Evolutionary conservation across 345 rosid genomes (phyloP).

Genomic region (Eucalyptus marginata): DNA sequence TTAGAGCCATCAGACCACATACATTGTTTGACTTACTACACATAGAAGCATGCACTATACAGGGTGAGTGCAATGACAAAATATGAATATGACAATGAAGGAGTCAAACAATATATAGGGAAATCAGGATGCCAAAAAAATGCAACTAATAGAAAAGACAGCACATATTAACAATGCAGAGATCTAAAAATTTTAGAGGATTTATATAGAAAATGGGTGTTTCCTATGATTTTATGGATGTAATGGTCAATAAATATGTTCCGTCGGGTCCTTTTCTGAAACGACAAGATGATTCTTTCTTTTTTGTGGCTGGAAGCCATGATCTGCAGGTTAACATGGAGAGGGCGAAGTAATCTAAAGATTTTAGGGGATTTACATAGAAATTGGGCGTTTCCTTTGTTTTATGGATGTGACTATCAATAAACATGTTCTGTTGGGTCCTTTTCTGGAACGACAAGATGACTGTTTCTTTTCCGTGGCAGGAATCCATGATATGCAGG

Average conservation of each 20-base stretch:
- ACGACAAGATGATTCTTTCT: not conserved
- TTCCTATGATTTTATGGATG: not conserved
- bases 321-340: not conserved
- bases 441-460: not conserved
- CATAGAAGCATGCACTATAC: not conserved
- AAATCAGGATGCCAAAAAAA: not conserved
- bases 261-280: not conserved
- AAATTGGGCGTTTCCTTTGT: not conserved
- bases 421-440: not conserved
- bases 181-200: not conserved
- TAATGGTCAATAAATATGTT: not conserved
- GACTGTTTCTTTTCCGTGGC: not conserved
- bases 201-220: not conserved
- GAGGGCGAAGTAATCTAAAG: not conserved
- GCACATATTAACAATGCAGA: not conserved
- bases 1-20: not conserved
- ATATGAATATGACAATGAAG: not conserved
- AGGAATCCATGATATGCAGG: not conserved
- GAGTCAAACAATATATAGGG: not conserved
- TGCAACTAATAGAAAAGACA: not conserved
- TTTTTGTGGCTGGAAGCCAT: not conserved
- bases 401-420: not conserved
- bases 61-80: not conserved
- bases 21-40: not conserved
- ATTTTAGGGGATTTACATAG: not conserved